A percentile compares a stretch with the other conserved stretches of the same genome.
Conservation (phyloP, 345 rosid genomes). For the Dipteronia dyeriana region DNA sequence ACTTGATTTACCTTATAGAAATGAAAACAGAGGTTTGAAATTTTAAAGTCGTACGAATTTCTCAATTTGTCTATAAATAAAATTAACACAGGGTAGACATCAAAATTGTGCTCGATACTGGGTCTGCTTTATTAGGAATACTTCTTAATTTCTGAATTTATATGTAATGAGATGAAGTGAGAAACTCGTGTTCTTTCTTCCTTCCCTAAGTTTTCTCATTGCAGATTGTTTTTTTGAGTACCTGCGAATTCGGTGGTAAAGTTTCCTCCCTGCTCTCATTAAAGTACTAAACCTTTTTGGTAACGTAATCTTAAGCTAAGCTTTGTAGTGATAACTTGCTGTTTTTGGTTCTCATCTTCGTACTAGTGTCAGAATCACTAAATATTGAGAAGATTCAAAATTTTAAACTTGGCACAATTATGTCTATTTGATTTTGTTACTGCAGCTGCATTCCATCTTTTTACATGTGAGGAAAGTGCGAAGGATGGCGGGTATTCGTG, state of each 20-base stretch:
- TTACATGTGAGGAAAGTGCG: constrained; percentile 83
- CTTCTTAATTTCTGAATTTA: neutral
- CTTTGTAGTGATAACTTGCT: no score
- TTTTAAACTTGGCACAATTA: neutral
- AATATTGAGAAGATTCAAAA: neutral
- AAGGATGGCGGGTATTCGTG: constrained; percentile 83
- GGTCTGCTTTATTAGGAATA: no score
- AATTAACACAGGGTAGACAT: neutral
- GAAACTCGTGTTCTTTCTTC: neutral
- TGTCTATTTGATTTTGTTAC: constrained; percentile 2
- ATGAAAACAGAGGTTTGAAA: neutral
- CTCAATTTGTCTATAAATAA: neutral
- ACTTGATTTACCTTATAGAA: neutral
- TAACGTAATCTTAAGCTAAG: no score
- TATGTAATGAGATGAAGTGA: neutral
- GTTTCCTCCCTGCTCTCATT: neutral
- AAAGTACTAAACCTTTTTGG: no score
- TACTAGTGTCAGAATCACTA: neutral
- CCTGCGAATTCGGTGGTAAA: neutral
- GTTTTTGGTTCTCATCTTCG: neutral
- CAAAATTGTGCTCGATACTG: neutral
- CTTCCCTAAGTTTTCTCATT: neutral
- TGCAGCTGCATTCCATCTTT: constrained; percentile 86
- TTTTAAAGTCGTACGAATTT: neutral
- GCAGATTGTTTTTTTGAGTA: neutral